Evolutionary conservation across 2,329 filamentous ascomycete species (phyloP).

Genomic region (Diaporthe vexans): DNA sequence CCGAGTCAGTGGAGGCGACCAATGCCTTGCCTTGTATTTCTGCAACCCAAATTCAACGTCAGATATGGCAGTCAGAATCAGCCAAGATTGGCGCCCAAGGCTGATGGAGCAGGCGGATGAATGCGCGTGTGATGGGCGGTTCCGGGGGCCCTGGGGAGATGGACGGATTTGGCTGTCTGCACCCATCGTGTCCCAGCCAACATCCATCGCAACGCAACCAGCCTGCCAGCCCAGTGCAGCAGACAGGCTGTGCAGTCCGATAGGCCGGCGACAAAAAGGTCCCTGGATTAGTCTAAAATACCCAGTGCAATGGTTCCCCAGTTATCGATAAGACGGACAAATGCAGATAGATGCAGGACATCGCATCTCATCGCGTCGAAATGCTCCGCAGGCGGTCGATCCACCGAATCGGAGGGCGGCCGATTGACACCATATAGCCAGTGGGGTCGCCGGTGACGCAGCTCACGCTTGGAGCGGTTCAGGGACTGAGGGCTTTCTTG

Average conservation of each 20-base stretch:
- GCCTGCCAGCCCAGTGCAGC: neutral
- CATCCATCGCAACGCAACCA: constrained; percentile 3
- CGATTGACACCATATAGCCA: constrained; percentile 18
- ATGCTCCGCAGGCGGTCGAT: constrained; percentile 34
- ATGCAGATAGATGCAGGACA: constrained; percentile 33
- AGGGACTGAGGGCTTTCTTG: neutral
- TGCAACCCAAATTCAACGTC: constrained; percentile 37
- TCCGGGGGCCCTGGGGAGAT: neutral
- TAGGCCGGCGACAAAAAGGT: neutral
- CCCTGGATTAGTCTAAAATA: constrained; percentile 1
- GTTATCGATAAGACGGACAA: constrained; percentile 31
- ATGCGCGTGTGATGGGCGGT: constrained; percentile 7
- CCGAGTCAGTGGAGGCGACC: constrained; percentile 49
- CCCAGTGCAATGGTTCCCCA: constrained; percentile 23
- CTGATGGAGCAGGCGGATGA: constrained; percentile 27
- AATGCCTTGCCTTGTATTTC: constrained; percentile 40
- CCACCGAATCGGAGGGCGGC: constrained; percentile 36
- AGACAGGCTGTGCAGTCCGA: neutral
- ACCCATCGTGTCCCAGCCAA: neutral
- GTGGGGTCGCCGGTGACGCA: constrained; percentile 20
- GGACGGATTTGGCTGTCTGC: neutral
- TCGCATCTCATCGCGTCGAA: constrained; percentile 11
- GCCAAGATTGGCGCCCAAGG: constrained; percentile 20
- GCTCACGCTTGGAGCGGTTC: constrained; percentile 26
- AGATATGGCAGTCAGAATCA: constrained; percentile 24